Percentiles rank a stretch among this genome's conserved stretches.
Evolutionary conservation across 805 yeast genomes (phyloP).

Genomic region (Priceomyces haplophilus): DNA sequence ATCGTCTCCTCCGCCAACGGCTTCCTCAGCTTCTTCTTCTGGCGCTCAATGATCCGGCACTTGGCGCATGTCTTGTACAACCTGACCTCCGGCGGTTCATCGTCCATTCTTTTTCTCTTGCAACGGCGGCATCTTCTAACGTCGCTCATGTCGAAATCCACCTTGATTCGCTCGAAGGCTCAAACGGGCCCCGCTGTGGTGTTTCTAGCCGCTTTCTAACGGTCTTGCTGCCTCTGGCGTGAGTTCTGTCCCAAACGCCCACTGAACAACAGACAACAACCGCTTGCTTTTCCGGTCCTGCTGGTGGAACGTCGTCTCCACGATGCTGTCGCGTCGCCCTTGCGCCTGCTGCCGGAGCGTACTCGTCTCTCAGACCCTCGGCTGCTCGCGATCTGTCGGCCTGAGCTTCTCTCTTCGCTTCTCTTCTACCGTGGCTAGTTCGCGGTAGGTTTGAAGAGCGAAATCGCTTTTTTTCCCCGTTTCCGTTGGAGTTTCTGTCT

Average conservation of each 20-base stretch:
- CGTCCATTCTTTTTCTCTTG: slow-evolving; percentile 52
- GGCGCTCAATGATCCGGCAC: slow-evolving; percentile 54
- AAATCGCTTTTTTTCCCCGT: not conserved
- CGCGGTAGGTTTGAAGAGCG: not conserved
- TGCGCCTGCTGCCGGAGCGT: no score
- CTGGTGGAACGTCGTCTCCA: no score
- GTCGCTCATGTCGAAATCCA: slow-evolving; percentile 12
- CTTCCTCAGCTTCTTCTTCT: slow-evolving; percentile 41
- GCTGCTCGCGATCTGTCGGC: no score
- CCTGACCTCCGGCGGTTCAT: slow-evolving; percentile 54
- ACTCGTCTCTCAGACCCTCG: no score
- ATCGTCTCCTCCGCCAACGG: slow-evolving; percentile 47
- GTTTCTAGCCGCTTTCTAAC: not conserved
- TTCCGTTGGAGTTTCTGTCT: not conserved
- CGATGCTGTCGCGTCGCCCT: no score
- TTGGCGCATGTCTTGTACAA: slow-evolving; percentile 59
- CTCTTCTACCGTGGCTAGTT: no score
- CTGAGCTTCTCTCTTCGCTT: no score
- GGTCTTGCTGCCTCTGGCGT: not conserved
- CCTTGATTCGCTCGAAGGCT: not conserved
- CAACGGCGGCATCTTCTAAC: slow-evolving; percentile 52
- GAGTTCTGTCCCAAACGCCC: not conserved
- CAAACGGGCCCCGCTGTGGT: not conserved
- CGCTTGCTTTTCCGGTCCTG: no score
- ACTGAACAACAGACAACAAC: no score